Evolutionary conservation across 1,284 basidiomycete species (phyloP).

Genomic region (Heterobasidion irregulare): DNA sequence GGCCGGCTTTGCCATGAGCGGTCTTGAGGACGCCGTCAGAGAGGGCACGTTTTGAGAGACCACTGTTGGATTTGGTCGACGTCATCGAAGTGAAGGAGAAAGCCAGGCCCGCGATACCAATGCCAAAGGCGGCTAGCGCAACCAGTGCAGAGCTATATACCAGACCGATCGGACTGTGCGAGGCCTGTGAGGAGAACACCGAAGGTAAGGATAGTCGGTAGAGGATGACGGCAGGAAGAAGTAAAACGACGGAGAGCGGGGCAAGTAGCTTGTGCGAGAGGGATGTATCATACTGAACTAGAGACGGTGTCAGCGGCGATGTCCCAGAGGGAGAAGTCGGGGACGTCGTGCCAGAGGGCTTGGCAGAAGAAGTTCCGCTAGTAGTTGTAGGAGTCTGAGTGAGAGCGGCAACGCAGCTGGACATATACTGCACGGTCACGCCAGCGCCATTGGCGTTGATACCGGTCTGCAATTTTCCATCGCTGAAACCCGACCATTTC

Average conservation of each 20-base stretch:
- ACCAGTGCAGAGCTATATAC: conserved; percentile 30
- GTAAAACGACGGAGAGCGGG: conserved; percentile 52
- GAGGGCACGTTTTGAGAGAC: conserved; percentile 22
- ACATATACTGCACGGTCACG: conserved; percentile 52
- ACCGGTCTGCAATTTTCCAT: conserved; percentile 52
- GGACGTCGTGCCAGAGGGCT: conserved; percentile 11
- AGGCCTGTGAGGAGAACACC: conserved; percentile 9
- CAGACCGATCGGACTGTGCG: conserved; percentile 16
- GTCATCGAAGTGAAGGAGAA: conserved; percentile 52
- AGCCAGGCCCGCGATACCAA: conserved; percentile 54
- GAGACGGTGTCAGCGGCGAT: conserved; percentile 2
- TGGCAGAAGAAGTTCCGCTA: conserved; percentile 4
- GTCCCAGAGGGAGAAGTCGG: conserved; percentile 5
- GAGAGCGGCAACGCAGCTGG: conserved; percentile 45
- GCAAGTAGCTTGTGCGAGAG: conserved; percentile 56
- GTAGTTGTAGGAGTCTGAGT: conserved; percentile 16
- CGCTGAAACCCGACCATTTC: conserved; percentile 55
- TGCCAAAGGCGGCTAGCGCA: conserved; percentile 43
- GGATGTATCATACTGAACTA: conserved; percentile 38
- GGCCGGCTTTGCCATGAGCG: conserved; percentile 50
- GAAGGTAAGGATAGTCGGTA: conserved; percentile 42
- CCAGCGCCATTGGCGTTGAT: conserved; percentile 56
- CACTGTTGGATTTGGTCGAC: conserved; percentile 12
- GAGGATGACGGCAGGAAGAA: conserved; percentile 46
- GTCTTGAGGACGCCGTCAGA: conserved; percentile 39